Conservation (phyloP, 306 rosid species). For the Potentilla sterilis region DNA sequence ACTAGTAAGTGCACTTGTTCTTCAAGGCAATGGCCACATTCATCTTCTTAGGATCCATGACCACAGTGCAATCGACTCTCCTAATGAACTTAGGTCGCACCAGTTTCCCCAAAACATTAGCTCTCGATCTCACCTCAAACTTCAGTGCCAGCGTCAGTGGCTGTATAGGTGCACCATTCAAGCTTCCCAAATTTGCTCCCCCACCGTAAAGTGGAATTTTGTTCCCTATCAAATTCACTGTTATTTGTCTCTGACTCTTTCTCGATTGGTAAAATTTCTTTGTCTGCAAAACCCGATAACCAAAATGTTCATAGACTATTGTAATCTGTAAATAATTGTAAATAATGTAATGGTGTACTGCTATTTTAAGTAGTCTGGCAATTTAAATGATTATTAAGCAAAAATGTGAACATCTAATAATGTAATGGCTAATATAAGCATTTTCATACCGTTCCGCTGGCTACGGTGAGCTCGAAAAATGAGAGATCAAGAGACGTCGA, state of each 20-base stretch:
- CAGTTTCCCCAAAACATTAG: conserved; percentile 66
- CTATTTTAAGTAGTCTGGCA: neutral
- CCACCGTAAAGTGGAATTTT: conserved; percentile 79
- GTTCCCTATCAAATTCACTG: conserved; percentile 50
- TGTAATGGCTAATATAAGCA: too few relatives aligned
- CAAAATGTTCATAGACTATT: neutral
- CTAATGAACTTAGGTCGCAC: conserved; percentile 76
- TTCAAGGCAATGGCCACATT: conserved; percentile 47
- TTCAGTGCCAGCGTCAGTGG: conserved; percentile 49
- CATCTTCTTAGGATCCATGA: conserved; percentile 74
- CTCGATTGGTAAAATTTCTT: conserved; percentile 57
- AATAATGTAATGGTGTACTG: neutral
- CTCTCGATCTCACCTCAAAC: conserved; percentile 64
- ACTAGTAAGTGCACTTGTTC: conserved; percentile 52
- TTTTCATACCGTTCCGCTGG: conserved; percentile 62
- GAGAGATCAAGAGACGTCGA: conserved; percentile 66
- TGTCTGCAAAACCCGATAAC: conserved; percentile 40
- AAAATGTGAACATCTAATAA: neutral
- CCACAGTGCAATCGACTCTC: conserved; percentile 55
- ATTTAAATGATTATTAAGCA: neutral
- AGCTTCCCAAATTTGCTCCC: conserved; percentile 58
- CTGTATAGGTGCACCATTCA: conserved; percentile 55
- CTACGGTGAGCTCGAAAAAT: conserved; percentile 64
- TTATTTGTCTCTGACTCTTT: conserved; percentile 60
- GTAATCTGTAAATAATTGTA: neutral